phyloP scores from a whole-genome alignment of 306 rosid species.

The Vigna angularis region DNA sequence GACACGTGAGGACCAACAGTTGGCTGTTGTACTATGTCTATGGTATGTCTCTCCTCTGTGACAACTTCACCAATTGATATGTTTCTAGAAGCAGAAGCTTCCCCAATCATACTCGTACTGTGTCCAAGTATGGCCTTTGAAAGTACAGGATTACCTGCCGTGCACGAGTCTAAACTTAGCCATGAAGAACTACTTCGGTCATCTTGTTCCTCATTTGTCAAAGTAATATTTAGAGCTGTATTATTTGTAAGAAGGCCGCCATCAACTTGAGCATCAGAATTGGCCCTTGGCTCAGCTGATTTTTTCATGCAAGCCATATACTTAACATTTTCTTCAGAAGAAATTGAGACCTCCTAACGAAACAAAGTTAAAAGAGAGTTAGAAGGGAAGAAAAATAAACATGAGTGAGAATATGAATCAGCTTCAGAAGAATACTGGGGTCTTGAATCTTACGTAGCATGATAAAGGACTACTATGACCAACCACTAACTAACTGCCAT shows the following conservation, averaged over 20 bases:
- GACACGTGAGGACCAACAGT: slow-evolving; percentile 48
- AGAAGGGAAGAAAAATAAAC: background rate
- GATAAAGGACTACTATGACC: slow-evolving; percentile 23
- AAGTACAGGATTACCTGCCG: slow-evolving; percentile 47
- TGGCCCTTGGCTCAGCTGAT: slow-evolving; percentile 45
- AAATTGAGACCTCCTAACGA: slow-evolving; percentile 57
- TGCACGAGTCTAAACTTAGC: slow-evolving; percentile 71
- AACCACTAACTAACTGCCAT: slow-evolving; percentile 11
- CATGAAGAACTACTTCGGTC: slow-evolving; percentile 64
- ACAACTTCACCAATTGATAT: slow-evolving; percentile 44
- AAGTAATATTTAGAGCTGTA: slow-evolving; percentile 52
- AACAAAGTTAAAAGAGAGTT: slow-evolving; percentile 35
- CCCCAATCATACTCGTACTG: slow-evolving; percentile 32
- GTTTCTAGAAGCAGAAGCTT: slow-evolving; percentile 43
- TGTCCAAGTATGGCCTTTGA: slow-evolving; percentile 37
- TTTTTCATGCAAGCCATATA: slow-evolving; percentile 35
- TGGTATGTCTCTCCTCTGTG: slow-evolving; percentile 37
- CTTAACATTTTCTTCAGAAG: slow-evolving; percentile 44
- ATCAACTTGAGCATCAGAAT: slow-evolving; percentile 50
- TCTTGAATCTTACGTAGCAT: slow-evolving; percentile 20
- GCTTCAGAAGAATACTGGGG: slow-evolving; percentile 18
- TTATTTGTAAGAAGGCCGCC: slow-evolving; percentile 41
- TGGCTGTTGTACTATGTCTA: slow-evolving; percentile 55
- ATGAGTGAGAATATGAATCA: slow-evolving; percentile 31
- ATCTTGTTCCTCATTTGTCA: slow-evolving; percentile 55